Evolutionary conservation across 2,329 filamentous ascomycete genomes (phyloP), one percentile per base, ranked within the genome.

Genomic region (Cadophora gregata): DNA sequence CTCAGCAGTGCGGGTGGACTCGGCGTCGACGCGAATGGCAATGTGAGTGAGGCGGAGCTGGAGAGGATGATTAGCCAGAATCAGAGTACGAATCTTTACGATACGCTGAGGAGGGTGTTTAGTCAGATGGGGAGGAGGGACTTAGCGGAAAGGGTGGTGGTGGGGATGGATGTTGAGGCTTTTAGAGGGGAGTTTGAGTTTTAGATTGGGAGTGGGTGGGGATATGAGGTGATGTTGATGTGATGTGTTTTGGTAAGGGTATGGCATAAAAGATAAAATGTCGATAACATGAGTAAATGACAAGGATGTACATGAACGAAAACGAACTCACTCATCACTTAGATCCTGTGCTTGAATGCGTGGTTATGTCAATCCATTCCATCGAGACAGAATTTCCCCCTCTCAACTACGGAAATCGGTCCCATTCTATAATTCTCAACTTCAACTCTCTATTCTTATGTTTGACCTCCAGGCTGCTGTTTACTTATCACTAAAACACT

Each of bases 121-220:
- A 94, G 90, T 10, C 93, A 97, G 81, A 98, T 99, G 96, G 91
- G 91, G 2, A 83, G 96, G 66, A 84, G 93, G 65, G 96, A 99
- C 80, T 78, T 99, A 76, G 91, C 91, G 3, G 94, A 98, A 77
- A 86, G 89, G 81, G 96, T 97, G 6, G 90, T 94, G 14, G 88
- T 90, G 0, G 95, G 94, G 29, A 95, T 99, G 82, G 93, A 98
- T 80, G 90, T 97, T 29, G 93, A 96, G 76, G 83, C 89, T 47
- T 97, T 99, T 83, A 88, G 93, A 75, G 88, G 88, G 66, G 93
- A 97, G 76, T 96, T 97, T 84, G 94, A 97, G 67, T 97, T 97
- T 77, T 91, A 64, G 55, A 31, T 53, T 21, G 21, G 27, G 25
- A 33, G 24, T 9, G 10, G 24, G 27, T 10, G 62, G 24, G 45